phyloP scores from a whole-genome alignment of 2,329 filamentous ascomycete species.

The Septoria linicola region DNA sequence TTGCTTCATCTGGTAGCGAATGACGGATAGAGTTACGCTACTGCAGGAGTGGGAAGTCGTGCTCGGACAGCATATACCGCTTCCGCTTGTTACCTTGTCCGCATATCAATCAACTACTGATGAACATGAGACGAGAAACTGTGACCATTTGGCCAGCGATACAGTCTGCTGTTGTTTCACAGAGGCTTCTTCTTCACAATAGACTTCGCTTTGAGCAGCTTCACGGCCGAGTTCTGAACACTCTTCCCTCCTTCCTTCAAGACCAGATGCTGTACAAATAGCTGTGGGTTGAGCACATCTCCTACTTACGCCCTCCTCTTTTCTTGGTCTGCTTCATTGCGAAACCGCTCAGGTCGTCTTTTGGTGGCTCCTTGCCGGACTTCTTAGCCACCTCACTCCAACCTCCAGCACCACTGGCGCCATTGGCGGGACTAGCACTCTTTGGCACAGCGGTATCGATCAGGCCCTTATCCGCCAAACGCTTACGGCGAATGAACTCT shows the following conservation, averaged over 20 bases:
- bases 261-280: too few relatives aligned
- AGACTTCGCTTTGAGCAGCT: too few relatives aligned
- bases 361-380: slow-evolving; percentile 45
- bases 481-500: slow-evolving; percentile 90
- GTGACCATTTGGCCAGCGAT: too few relatives aligned
- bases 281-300: too few relatives aligned
- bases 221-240: too few relatives aligned
- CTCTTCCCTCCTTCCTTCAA: too few relatives aligned
- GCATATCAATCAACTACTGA: too few relatives aligned
- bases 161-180: too few relatives aligned
- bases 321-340: slow-evolving; percentile 91
- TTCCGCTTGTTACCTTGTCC: too few relatives aligned
- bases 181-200: too few relatives aligned
- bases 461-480: slow-evolving; percentile 83
- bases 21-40: background rate
- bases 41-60: slow-evolving; percentile 4
- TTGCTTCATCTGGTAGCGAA: background rate
- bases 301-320: slow-evolving; percentile 60
- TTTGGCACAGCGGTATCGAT: slow-evolving; percentile 61
- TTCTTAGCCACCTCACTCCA: slow-evolving; percentile 99
- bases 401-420: slow-evolving; percentile 47
- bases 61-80: too few relatives aligned
- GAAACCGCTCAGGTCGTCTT: slow-evolving; percentile 61
- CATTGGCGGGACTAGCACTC: slow-evolving; percentile 48
- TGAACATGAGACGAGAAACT: too few relatives aligned